These are phyloP conservation scores for Wickerhamiella alocasiicola DNA, from an alignment of 805 yeast genomes.

Conservation along the genomic window DNA sequence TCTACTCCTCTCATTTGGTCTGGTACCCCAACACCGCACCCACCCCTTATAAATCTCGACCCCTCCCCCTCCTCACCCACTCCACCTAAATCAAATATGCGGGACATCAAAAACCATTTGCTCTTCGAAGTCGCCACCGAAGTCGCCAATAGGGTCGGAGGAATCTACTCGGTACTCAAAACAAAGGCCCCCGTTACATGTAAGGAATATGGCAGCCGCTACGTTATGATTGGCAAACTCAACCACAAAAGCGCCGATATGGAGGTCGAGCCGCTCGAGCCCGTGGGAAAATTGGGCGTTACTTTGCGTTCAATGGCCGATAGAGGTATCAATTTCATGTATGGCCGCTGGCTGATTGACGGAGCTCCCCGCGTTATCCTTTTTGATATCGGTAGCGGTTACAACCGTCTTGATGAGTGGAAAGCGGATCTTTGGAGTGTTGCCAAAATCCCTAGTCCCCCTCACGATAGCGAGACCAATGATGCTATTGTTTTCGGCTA, in stretches of 20 bases:
- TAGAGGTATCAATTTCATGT: conserved; percentile 70
- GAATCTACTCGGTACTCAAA: conserved; percentile 90
- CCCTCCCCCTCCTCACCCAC: conserved; percentile 2
- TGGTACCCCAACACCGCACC: no score
- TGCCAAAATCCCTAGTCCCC: conserved; percentile 90
- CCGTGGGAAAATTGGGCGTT: conserved; percentile 39
- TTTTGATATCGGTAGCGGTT: conserved; percentile 73
- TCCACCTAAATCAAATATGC: conserved; percentile 23
- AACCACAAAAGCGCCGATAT: conserved; percentile 58
- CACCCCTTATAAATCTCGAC: no score
- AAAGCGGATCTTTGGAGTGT: conserved; percentile 82
- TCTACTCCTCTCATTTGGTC: no score
- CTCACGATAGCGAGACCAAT: conserved; percentile 74
- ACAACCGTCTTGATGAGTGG: conserved; percentile 72
- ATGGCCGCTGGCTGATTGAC: conserved; percentile 95
- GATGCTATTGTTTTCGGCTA: conserved; percentile 90
- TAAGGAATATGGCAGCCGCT: conserved; percentile 80
- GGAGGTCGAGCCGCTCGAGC: conserved; percentile 60
- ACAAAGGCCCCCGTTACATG: conserved; percentile 95
- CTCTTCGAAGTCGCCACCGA: conserved; percentile 93
- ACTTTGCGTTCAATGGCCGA: conserved; percentile 67
- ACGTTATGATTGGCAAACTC: conserved; percentile 77
- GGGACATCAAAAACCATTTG: conserved; percentile 79
- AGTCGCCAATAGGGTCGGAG: conserved; percentile 96
- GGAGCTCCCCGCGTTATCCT: conserved; percentile 91